phyloP scores from a whole-genome alignment of 2,329 filamentous ascomycete genomes.

The Tolypocladium sp. region DNA sequence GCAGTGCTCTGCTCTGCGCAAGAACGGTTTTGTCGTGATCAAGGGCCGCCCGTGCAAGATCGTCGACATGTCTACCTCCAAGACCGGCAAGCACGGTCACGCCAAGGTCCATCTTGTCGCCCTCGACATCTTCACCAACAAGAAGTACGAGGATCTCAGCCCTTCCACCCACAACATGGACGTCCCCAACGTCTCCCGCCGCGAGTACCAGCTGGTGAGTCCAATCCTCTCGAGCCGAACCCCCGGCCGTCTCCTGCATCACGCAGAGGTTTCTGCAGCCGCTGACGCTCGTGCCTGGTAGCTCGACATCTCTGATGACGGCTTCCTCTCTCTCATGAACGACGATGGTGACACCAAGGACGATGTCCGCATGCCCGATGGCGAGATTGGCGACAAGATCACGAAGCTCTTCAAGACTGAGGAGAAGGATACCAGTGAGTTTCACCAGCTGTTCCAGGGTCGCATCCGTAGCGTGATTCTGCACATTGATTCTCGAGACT shows the following conservation, averaged over 20 bases:
- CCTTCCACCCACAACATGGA: constrained; percentile 98
- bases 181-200: constrained; percentile 84
- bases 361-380: constrained; percentile 87
- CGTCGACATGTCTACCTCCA: constrained; percentile 99
- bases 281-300: constrained; percentile 25
- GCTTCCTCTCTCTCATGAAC: constrained; percentile 88
- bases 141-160: constrained; percentile 99
- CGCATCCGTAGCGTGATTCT: too few relatives aligned
- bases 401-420: constrained; percentile 67
- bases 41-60: constrained; percentile 99
- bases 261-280: not conserved
- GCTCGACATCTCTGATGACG: constrained; percentile 91
- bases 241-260: constrained; percentile 8
- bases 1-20: constrained; percentile 99
- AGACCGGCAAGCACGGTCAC: constrained; percentile 99
- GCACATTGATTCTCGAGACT: constrained; percentile 1
- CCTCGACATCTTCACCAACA: constrained; percentile 98
- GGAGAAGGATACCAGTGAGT: constrained; percentile 91
- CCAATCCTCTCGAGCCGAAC: constrained; percentile 1
- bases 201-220: constrained; percentile 91
- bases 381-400: constrained; percentile 83
- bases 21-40: constrained; percentile 98
- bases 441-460: not conserved
- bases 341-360: constrained; percentile 84
- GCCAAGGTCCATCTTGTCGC: constrained; percentile 99